A percentile compares a stretch with the other conserved stretches of the same genome.
Evolutionary conservation across 2,329 filamentous ascomycete species (phyloP).

Genomic region (Aspergillus brunneoviolaceus): DNA sequence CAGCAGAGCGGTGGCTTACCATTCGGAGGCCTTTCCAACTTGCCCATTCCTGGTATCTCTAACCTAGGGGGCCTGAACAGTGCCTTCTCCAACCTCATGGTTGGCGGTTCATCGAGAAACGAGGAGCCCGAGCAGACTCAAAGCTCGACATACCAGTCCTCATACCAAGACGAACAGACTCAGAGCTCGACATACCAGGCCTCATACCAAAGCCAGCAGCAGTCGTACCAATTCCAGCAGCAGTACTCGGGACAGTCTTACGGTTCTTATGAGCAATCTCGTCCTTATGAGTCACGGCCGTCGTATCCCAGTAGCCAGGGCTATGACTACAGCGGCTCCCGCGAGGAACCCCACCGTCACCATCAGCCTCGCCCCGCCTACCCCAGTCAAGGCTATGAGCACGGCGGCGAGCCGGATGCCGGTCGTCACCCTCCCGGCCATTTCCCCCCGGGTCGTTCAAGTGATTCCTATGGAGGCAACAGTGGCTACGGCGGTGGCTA

Average conservation of each 20-base stretch:
- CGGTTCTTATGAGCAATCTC: not conserved
- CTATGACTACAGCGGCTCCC: not conserved
- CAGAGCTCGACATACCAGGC: not conserved
- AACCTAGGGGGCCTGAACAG: slow-evolving; percentile 37
- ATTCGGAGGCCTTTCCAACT: slow-evolving; percentile 32
- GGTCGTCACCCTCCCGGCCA: not conserved
- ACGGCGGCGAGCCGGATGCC: not conserved
- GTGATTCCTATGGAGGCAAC: slow-evolving; percentile 5
- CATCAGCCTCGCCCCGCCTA: not conserved
- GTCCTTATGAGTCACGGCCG: not conserved
- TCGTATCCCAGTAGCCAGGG: not conserved
- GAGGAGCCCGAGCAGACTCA: slow-evolving; percentile 7
- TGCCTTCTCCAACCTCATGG: slow-evolving; percentile 31
- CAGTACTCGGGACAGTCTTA: not conserved
- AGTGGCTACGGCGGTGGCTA: not conserved
- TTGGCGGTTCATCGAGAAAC: slow-evolving; percentile 27
- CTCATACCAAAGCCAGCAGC: slow-evolving; percentile 12
- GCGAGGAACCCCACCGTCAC: not conserved
- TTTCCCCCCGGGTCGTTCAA: slow-evolving; percentile 1
- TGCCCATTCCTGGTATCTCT: slow-evolving; percentile 41
- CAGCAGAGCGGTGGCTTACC: slow-evolving; percentile 28
- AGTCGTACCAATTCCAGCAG: slow-evolving; percentile 6
- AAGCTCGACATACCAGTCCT: slow-evolving; percentile 6
- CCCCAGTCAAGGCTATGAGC: not conserved
- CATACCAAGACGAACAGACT: slow-evolving; percentile 3